A percentile compares a stretch with the other conserved stretches of the same genome.
These are phyloP conservation scores for Collybia sordida DNA, from an alignment of 768 basidiomycete genomes.

Conservation along the genomic window DNA sequence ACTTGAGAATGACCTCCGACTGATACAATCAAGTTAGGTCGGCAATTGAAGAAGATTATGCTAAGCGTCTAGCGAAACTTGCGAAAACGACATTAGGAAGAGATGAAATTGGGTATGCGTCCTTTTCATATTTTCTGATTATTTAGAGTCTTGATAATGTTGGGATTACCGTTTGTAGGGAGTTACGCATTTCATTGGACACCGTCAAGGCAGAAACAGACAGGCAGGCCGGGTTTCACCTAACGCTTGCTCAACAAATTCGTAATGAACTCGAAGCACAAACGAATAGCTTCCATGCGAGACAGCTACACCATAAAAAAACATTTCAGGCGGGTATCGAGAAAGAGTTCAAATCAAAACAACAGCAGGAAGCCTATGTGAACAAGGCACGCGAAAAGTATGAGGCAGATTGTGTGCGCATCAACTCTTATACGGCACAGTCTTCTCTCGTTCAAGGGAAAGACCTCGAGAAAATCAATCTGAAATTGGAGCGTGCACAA, in stretches of 20 bases:
- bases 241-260: constrained; percentile 72
- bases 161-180: constrained; percentile 46
- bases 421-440: constrained; percentile 94
- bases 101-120: constrained; percentile 92
- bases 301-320: constrained; percentile 74
- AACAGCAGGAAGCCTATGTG: constrained; percentile 83
- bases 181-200: constrained; percentile 79
- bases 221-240: constrained; percentile 72
- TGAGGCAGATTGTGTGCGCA: constrained; percentile 86
- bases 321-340: constrained; percentile 75
- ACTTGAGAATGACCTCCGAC: background rate
- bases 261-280: constrained; percentile 73
- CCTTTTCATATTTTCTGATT: background rate
- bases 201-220: constrained; percentile 83
- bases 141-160: constrained; percentile 10
- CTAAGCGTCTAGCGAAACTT: constrained; percentile 79
- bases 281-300: constrained; percentile 55
- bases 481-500: constrained; percentile 88
- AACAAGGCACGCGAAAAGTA: constrained; percentile 91
- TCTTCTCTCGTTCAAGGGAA: constrained; percentile 88
- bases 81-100: constrained; percentile 74
- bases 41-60: constrained; percentile 92
- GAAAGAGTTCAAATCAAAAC: constrained; percentile 88
- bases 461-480: constrained; percentile 86
- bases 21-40: constrained; percentile 49